Percentiles rank a stretch among this genome's conserved stretches.
These are phyloP conservation scores for Rhizopogon vulgaris DNA, from an alignment of 768 basidiomycete genomes.

Conservation along the genomic window DNA sequence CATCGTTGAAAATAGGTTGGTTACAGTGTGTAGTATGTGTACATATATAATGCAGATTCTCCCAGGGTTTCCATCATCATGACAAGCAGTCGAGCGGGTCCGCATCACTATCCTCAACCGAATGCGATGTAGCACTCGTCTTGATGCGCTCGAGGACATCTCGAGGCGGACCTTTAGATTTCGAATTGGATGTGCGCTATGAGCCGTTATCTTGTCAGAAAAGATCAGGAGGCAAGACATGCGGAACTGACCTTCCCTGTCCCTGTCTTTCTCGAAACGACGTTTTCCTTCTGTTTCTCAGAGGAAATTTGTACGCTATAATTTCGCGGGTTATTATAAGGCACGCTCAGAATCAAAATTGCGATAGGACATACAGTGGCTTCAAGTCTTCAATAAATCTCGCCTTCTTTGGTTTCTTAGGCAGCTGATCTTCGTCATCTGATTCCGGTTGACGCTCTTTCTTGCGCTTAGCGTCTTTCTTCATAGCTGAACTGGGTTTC, in stretches of 20 bases:
- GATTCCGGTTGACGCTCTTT: not conserved
- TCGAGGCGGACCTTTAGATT: conserved; percentile 31
- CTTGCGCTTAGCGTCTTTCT: conserved; percentile 9
- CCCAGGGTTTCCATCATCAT: conserved; percentile 14
- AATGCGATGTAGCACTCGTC: conserved; percentile 19
- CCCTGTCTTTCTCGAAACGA: conserved; percentile 2
- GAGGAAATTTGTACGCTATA: conserved; percentile 9
- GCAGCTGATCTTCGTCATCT: conserved; percentile 16
- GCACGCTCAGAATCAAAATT: not conserved
- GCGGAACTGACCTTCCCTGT: not conserved
- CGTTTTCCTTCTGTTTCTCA: conserved; percentile 32
- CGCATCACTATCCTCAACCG: conserved; percentile 31
- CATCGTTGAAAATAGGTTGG: not conserved
- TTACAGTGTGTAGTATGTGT: not conserved
- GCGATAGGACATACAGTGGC: not conserved
- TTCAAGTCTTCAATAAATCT: not conserved
- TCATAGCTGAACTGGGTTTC: not conserved
- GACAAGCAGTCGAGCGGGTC: conserved; percentile 44
- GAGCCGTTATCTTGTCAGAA: not conserved
- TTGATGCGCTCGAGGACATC: conserved; percentile 33
- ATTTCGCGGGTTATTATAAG: not conserved
- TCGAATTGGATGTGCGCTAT: conserved; percentile 7
- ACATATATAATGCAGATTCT: not conserved
- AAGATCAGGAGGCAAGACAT: not conserved
- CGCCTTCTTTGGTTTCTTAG: conserved; percentile 11